Evolutionary conservation across 1,139 yeast genomes (phyloP), one percentile per base, ranked within the genome.

Genomic region (Debaryomyces nepalensis): DNA sequence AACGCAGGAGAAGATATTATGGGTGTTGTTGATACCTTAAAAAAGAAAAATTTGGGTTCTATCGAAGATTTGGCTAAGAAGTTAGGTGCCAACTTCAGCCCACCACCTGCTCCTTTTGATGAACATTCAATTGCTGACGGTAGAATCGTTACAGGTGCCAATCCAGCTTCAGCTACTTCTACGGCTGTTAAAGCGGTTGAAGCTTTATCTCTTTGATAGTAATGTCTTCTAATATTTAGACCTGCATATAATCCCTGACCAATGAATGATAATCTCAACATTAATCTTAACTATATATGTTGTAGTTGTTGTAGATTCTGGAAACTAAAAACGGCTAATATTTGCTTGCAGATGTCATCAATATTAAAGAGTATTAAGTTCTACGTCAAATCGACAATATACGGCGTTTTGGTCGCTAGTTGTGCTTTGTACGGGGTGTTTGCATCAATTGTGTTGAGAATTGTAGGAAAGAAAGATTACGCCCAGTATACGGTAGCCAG

Each of bases 401-500:
- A 82, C 34, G 75, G 82, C 2, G 49, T 74, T 2, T 61, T 82
- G 24, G 63, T 85, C 38, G 58, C 77, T n/a, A 67, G 80, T 0
- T 78, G 87, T 62, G 90, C 90, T 2, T 49, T 82, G 8, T 84
- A 84, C 53, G 96, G 97, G 40, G 90, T 88, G 1, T 44, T 85
- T 10, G 86, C 93, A 11, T 89, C 97, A 2, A 63, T 87, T 2
- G 48, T 82, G 9, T 71, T 89, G 43, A 69, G 89, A 3, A 45
- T 89, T 10, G 53, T 84, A 10, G 95, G 97, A 26, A 87, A 86
- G 61, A 82, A 81, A 52, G 83, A 87, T 43, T 73, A 89, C 42
- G 82, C 96, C 2, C 99, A 95, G 66, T 90, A 91, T 81, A 75
- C 90, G 15, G 89, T 93, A 11, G 99, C 97, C 2, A 75, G 96